Evolutionary conservation across 2,329 filamentous ascomycete genomes (phyloP).

Genomic region (Aspergillus vadensis): DNA sequence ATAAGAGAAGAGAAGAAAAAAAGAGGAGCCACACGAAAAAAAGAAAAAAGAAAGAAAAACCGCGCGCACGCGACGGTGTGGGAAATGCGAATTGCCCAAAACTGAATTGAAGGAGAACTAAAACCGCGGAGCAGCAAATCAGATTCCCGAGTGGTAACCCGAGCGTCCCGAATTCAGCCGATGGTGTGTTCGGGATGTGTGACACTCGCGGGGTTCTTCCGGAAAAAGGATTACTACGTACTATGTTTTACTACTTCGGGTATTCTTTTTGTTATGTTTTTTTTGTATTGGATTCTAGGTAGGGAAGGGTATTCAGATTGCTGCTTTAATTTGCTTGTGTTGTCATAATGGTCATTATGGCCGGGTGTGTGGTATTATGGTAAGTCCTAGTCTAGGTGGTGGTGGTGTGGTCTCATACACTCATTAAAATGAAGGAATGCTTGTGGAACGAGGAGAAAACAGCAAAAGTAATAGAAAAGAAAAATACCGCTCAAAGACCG

Average conservation of each 20-base stretch:
- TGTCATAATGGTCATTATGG: not conserved
- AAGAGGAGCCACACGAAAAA: not conserved
- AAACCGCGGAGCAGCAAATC: conserved; percentile 17
- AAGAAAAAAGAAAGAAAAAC: not conserved
- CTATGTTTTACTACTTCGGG: not conserved
- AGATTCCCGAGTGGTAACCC: conserved; percentile 19
- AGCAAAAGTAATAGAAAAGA: not conserved
- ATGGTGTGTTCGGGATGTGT: not conserved
- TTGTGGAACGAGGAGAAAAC: not conserved
- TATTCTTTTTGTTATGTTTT: not conserved
- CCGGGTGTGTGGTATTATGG: not conserved
- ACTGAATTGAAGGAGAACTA: conserved; percentile 6
- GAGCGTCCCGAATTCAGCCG: conserved; percentile 27
- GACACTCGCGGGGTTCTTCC: no score
- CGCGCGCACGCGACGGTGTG: no score
- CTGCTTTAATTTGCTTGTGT: not conserved
- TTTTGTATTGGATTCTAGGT: not conserved
- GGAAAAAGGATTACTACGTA: no score
- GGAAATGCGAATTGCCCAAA: not conserved
- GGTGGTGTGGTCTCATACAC: not conserved
- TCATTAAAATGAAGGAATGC: not conserved
- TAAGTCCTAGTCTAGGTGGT: not conserved
- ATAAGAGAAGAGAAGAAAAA: no score
- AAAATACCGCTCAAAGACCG: not conserved
- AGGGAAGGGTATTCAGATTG: not conserved